These are phyloP conservation scores for Paulownia fortunei DNA, from an alignment of 257 asterid species.

Conservation along the genomic window DNA sequence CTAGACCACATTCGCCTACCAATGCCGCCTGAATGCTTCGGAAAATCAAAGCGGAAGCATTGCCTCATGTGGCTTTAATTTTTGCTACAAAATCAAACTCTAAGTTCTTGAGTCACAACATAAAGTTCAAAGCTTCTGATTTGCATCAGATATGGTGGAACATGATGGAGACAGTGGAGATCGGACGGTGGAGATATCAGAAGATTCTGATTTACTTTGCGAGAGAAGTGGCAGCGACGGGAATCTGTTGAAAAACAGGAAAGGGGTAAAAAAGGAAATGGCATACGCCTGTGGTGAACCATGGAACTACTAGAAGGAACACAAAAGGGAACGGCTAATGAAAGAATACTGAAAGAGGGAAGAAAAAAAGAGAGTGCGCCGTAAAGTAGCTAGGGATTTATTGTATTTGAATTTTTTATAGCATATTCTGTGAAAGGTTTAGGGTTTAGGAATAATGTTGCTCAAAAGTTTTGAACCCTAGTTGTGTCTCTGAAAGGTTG, in stretches of 20 bases:
- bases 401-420: background rate
- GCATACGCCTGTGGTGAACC: background rate
- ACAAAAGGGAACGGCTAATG: no score
- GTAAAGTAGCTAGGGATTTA: background rate
- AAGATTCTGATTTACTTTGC: background rate
- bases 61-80: background rate
- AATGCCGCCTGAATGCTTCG: no score
- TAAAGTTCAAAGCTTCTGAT: background rate
- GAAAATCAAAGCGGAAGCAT: background rate
- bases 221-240: background rate
- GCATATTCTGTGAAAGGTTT: background rate
- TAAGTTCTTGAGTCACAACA: background rate
- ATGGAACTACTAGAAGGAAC: background rate
- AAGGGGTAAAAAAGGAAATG: background rate
- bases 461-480: background rate
- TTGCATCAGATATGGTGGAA: background rate
- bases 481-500: background rate
- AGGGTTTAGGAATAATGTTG: background rate
- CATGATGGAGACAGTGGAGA: background rate
- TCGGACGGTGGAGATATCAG: background rate
- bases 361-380: background rate
- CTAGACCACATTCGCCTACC: background rate
- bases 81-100: background rate
- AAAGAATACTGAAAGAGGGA: background rate
- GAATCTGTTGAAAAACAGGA: background rate